Base-by-base conservation (phyloP, 2,329 filamentous ascomycete species). In the Trichoderma afroharzianum region DNA sequence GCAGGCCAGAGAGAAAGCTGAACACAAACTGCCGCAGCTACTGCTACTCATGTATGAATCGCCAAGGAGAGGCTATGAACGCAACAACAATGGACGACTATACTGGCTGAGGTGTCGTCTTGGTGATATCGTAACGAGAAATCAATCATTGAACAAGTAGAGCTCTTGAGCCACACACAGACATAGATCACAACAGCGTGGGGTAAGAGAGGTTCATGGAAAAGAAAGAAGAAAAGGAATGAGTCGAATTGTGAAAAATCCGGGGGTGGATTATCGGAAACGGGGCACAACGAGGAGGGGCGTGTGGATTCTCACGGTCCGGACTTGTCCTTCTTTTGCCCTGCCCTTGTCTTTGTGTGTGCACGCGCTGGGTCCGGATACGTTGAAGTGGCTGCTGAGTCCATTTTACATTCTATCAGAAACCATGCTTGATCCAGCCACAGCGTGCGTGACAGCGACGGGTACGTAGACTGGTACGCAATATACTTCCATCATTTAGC, bases 211-310 rank as follows among this genome's bases (percentile, higher is more conserved):
- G 70, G 64, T 58, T 72, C 57, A 24, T 66, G 53, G 53, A 71
- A 71, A 36, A 30, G 24, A 59, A 71, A 61, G 62, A 71, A 64
- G 53, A 39, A 66, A 71, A 71, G 62, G 61, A 71, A 71, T 57
- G n/a, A 63, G 68, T 71, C 24, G 50, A 64, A 72, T 57, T 63
- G 33, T 68, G 57, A 71, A 72, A 70, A 72, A 72, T 72, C 71
- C 71, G 71, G 71, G 71, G 71, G 71, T 72, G 71, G 71, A 63
- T 63, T 72, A 63, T 70, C 59, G 59, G 66, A 69, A 72, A 70
- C 63, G 64, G 71, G 63, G 57, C 58, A 39, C 21, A 21, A 59
- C 32, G 28, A 62, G 58, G 71, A 70, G 59, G 71, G 63, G 70
- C 57, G 63, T 71, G 57, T 71, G 63, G 57, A 26, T 62, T 69